Evolutionary conservation across 225 moss, liverwort and hornwort genomes (phyloP).

Genomic region (Polytrichum formosum): DNA sequence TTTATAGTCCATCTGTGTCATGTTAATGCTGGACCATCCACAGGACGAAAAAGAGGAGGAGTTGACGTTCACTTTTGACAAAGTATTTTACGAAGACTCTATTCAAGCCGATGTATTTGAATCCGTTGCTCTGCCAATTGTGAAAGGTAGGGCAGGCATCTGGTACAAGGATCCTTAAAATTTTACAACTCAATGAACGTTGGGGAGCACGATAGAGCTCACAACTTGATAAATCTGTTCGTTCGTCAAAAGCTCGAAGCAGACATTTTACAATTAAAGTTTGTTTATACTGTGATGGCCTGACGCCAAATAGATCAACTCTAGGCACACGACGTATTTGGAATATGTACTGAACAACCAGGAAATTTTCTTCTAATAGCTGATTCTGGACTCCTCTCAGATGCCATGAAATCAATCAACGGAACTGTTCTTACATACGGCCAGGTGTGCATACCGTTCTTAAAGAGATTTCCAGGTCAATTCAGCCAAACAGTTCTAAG

Average conservation of each 20-base stretch:
- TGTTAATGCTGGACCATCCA: background rate
- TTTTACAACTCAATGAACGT: too few relatives aligned
- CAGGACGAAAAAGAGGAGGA: slow-evolving; percentile 43
- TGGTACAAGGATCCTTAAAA: background rate
- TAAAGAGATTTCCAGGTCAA: too few relatives aligned
- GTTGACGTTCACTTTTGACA: slow-evolving; percentile 42
- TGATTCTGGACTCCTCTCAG: slow-evolving; percentile 24
- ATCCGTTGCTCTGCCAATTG: slow-evolving; percentile 42
- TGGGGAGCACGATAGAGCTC: too few relatives aligned
- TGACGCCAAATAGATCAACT: too few relatives aligned
- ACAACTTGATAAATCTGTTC: background rate
- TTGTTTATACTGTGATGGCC: too few relatives aligned
- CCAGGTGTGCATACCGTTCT: slow-evolving; percentile 24
- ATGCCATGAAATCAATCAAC: slow-evolving; percentile 62
- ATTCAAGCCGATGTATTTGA: slow-evolving; percentile 44
- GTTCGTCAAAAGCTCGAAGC: background rate
- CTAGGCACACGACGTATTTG: too few relatives aligned
- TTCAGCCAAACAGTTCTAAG: background rate
- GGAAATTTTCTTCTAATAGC: slow-evolving; percentile 4
- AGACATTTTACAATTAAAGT: too few relatives aligned
- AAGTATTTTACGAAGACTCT: slow-evolving; percentile 37
- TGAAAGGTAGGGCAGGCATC: slow-evolving; percentile 23
- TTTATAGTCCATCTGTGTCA: too few relatives aligned
- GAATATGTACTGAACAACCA: too few relatives aligned
- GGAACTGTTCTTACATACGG: slow-evolving; percentile 55